Base-by-base conservation (phyloP, 129 eudicot genomes). In the Arctium lappa region DNA sequence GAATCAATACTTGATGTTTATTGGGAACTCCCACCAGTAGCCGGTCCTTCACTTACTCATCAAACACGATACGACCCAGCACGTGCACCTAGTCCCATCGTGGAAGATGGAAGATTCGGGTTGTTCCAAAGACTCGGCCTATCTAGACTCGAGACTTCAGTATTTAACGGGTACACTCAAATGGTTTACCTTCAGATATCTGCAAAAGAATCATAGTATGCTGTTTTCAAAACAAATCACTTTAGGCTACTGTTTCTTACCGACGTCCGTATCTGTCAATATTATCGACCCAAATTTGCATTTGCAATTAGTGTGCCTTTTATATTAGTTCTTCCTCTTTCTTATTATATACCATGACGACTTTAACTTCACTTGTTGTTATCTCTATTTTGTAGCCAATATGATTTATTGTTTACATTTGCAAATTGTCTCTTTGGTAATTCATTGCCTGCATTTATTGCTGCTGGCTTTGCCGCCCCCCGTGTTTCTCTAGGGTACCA, bases 1-100 rank as follows among this genome's bases (percentile, higher is more conserved):
- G 99, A 95, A 82, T 95, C 97, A 8, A 85, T 93, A 70, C 87
- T 95, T 2, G 97, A 95, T 38, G 85, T 93, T 65, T 95, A 93
- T 65, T 95, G 99, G 99, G 99, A 95, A 82, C 88, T 95, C 7
- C 99, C 99, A 2, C 98, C 99, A 0, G 97, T 91, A 15, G 99
- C 99, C 16, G 99, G 99, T 44, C 99, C 99, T 11, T 95, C 99
- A 32, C 97, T 95, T 44, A 95, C 99, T 34, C 99, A 91, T 85
- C 99, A 95, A 81, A 90, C 95, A 31, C 86, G 99, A 62, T 95
- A 95, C 34, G 99, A 95, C 81, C 99, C 99, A 9, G 98, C 99
- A 8, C 97, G 99, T 13, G 86, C 92, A 9, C 81, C 91, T 1
- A 90, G 88, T 34, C 99, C 98, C n/a, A 93, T 95, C 44, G 95